Evolutionary conservation across 78 protist genomes (phyloP).

Genomic region (Protostelium mycophagum): DNA sequence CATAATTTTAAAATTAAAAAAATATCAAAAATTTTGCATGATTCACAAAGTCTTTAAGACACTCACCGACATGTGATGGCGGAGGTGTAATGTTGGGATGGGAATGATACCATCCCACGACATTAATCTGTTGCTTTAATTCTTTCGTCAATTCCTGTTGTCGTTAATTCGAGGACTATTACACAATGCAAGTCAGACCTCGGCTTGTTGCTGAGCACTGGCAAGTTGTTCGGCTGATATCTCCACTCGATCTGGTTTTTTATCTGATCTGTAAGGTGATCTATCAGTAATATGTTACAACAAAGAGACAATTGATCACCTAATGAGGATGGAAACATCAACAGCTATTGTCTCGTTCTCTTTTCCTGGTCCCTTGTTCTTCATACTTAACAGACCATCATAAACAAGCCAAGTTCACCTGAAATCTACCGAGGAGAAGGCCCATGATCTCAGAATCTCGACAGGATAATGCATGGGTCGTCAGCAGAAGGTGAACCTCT

Average conservation of each 20-base stretch:
- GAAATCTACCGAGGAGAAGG: constrained; percentile 47
- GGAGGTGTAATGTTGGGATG: constrained; percentile 80
- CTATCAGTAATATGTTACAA: too few relatives aligned
- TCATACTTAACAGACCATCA: too few relatives aligned
- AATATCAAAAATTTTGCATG: too few relatives aligned
- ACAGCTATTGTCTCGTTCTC: neutral
- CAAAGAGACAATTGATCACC: too few relatives aligned
- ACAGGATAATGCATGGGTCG: constrained; percentile 54
- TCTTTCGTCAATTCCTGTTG: neutral
- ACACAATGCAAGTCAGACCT: neutral
- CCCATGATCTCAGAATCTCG: constrained; percentile 77
- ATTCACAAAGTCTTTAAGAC: too few relatives aligned
- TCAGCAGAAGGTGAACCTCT: neutral
- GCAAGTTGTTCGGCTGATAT: constrained; percentile 59
- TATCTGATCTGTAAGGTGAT: neutral
- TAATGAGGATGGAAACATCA: neutral
- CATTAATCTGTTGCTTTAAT: constrained; percentile 23
- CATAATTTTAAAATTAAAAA: too few relatives aligned
- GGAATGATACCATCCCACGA: constrained; percentile 85
- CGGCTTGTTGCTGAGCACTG: constrained; percentile 41
- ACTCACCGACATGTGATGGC: constrained; percentile 68
- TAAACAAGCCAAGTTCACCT: too few relatives aligned
- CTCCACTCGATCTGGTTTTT: constrained; percentile 67
- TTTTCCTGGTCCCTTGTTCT: neutral
- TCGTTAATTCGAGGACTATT: neutral